Evolutionary conservation across 805 yeast genomes (phyloP).

Genomic region (Ogataea nonfermentans): DNA sequence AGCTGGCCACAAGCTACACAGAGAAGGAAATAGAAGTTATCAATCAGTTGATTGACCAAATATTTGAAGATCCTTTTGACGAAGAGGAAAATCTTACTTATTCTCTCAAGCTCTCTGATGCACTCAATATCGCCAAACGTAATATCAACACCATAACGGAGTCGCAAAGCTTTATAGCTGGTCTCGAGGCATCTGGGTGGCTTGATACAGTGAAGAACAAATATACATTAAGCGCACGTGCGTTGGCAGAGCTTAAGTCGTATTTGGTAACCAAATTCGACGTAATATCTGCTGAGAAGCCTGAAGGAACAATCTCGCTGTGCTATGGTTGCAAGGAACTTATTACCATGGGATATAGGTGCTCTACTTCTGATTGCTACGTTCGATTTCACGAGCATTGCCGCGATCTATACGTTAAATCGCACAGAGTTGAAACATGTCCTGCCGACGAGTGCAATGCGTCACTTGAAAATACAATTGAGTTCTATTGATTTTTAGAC

Average conservation of each 20-base stretch:
- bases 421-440: constrained; percentile 32
- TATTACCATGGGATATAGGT: constrained; percentile 50
- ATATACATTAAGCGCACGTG: constrained; percentile 39
- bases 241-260: constrained; percentile 47
- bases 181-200: constrained; percentile 54
- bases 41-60: constrained; percentile 42
- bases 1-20: constrained; percentile 34
- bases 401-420: constrained; percentile 37
- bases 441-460: constrained; percentile 32
- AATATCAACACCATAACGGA: constrained; percentile 28
- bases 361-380: constrained; percentile 35
- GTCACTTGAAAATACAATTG: constrained; percentile 15
- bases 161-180: constrained; percentile 38
- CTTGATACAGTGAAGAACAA: constrained; percentile 37
- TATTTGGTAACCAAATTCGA: constrained; percentile 46
- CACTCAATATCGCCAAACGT: constrained; percentile 32
- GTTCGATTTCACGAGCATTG: constrained; percentile 51
- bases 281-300: constrained; percentile 20
- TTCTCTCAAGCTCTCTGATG: constrained; percentile 36
- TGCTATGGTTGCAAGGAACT: constrained; percentile 54
- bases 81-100: constrained; percentile 31
- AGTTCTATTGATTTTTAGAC: constrained; percentile 15
- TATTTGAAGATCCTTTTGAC: constrained; percentile 31
- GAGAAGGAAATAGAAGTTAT: constrained; percentile 44
- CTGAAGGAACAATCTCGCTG: constrained; percentile 38